Conservation (phyloP, 2,329 filamentous ascomycete genomes). For the Dryadomyces quercus-mongolicae region DNA sequence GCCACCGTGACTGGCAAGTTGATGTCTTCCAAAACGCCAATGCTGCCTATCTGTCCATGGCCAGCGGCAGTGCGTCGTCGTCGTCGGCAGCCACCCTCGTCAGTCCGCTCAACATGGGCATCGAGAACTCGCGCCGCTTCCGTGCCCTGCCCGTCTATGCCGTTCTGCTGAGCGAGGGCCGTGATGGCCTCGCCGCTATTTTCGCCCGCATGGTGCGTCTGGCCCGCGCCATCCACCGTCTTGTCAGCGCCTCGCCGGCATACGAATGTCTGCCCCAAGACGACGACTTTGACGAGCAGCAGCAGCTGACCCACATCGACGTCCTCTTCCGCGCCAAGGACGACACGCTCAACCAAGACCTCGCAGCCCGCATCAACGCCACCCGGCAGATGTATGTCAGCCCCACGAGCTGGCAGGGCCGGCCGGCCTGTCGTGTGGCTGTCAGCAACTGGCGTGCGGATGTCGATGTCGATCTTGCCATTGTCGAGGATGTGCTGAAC, state of each 20-base stretch:
- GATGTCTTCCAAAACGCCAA: slow-evolving; percentile 72
- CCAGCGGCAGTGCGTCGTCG: slow-evolving; percentile 12
- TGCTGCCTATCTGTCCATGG: slow-evolving; percentile 58
- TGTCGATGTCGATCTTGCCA: slow-evolving; percentile 48
- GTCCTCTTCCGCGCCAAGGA: slow-evolving; percentile 69
- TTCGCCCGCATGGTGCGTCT: slow-evolving; percentile 61
- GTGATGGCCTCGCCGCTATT: slow-evolving; percentile 54
- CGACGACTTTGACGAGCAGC: not conserved
- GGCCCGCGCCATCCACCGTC: slow-evolving; percentile 53
- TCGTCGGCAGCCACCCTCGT: slow-evolving; percentile 48
- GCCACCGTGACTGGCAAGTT: slow-evolving; percentile 43
- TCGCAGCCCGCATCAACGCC: slow-evolving; percentile 64
- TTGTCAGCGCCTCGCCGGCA: slow-evolving; percentile 44
- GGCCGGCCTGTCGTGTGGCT: slow-evolving; percentile 67
- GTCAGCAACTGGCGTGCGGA: slow-evolving; percentile 77
- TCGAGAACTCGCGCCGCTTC: slow-evolving; percentile 88
- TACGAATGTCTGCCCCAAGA: slow-evolving; percentile 54
- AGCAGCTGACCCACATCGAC: slow-evolving; percentile 49
- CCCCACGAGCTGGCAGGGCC: slow-evolving; percentile 65
- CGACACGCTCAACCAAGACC: slow-evolving; percentile 44
- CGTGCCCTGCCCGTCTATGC: slow-evolving; percentile 84
- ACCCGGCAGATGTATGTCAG: slow-evolving; percentile 70
- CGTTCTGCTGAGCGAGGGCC: slow-evolving; percentile 63
- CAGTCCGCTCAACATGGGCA: slow-evolving; percentile 75
- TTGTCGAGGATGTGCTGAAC: slow-evolving; percentile 51